Evolutionary conservation across 805 yeast genomes (phyloP).

Genomic region (Barnettozyma wickerhamii): DNA sequence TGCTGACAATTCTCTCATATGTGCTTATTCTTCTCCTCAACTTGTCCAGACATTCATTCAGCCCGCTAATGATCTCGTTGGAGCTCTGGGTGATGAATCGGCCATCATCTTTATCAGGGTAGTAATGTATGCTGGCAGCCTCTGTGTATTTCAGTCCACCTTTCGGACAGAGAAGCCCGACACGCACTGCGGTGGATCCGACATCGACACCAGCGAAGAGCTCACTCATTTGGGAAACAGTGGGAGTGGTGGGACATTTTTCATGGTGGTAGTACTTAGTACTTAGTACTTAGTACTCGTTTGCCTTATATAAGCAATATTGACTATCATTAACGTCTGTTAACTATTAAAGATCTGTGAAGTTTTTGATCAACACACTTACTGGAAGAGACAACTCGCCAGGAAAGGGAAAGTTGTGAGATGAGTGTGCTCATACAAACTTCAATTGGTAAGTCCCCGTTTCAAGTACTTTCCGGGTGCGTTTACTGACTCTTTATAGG

Average conservation of each 20-base stretch:
- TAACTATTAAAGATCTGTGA: too few species aligned
- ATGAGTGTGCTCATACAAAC: conserved; percentile 41
- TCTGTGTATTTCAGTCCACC: conserved; percentile 16
- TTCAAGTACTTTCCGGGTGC: too few species aligned
- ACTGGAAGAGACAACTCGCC: too few species aligned
- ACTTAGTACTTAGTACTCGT: too few species aligned
- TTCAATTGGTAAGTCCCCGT: conserved; percentile 28
- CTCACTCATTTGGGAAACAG: not conserved
- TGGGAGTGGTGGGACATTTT: too few species aligned
- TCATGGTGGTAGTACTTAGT: too few species aligned
- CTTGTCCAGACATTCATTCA: conserved; percentile 24
- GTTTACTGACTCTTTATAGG: conserved; percentile 37
- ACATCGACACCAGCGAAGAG: conserved; percentile 40
- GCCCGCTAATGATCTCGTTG: conserved; percentile 32
- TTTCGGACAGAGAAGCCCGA: conserved; percentile 26
- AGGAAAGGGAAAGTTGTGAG: too few species aligned
- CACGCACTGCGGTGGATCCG: conserved; percentile 47
- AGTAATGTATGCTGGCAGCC: conserved; percentile 23
- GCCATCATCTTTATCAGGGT: conserved; percentile 16
- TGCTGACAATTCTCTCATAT: conserved; percentile 17
- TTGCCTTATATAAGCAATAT: too few species aligned
- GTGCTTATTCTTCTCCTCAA: not conserved
- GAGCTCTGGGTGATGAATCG: conserved; percentile 38
- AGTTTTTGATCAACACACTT: too few species aligned
- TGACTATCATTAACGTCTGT: too few species aligned